These are phyloP conservation scores for Sedum album DNA, from an alignment of 164 flowering plant genomes.

Conservation along the genomic window DNA sequence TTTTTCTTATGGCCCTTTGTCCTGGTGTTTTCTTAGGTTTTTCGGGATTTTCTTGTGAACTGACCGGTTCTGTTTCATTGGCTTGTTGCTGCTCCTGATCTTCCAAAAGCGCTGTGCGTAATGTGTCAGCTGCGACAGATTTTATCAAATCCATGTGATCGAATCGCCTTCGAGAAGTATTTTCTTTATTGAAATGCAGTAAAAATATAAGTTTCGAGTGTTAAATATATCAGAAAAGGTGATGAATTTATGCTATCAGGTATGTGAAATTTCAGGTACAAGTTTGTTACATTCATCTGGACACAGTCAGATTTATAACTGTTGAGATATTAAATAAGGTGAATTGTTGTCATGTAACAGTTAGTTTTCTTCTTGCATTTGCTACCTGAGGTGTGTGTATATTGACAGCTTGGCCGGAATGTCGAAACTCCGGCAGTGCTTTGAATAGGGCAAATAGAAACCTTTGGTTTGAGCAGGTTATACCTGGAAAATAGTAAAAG, in stretches of 20 bases:
- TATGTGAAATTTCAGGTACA: background rate
- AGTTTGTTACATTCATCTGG: background rate
- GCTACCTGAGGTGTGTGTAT: background rate
- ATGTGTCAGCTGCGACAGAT: background rate
- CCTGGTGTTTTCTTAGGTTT: too few relatives aligned
- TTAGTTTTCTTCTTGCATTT: background rate
- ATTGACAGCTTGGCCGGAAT: background rate
- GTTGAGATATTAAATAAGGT: background rate
- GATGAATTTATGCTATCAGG: conserved; percentile 2
- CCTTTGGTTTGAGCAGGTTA: background rate
- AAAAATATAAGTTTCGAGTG: background rate
- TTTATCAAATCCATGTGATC: background rate
- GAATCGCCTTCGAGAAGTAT: background rate
- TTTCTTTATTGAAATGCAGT: too few relatives aligned
- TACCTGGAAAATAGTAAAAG: background rate
- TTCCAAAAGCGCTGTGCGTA: background rate
- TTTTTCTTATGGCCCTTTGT: too few relatives aligned
- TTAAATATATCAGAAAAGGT: background rate
- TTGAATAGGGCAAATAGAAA: background rate
- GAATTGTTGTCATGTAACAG: background rate
- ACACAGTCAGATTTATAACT: conserved; percentile 1
- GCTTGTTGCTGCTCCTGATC: background rate
- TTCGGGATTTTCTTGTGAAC: background rate
- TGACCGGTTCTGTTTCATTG: background rate
- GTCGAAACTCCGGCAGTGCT: background rate